A percentile compares a stretch with the other conserved stretches of the same genome.
Evolutionary conservation across 768 basidiomycete species (phyloP).

Genomic region (Mycena rebaudengoi): DNA sequence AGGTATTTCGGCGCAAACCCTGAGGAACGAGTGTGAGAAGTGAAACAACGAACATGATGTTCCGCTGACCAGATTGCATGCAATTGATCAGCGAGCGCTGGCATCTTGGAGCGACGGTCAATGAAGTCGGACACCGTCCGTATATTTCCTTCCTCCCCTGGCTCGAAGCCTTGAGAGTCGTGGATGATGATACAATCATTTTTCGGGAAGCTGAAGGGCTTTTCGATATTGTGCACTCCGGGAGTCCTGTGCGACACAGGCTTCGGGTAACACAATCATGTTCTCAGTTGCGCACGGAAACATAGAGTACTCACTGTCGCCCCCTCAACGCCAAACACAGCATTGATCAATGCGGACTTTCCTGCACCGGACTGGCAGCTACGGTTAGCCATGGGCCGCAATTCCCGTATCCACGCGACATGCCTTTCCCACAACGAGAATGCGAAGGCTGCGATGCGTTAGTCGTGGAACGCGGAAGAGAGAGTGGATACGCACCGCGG

Average conservation of each 20-base stretch:
- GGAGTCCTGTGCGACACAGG: conserved; percentile 3
- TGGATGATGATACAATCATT: conserved; percentile 12
- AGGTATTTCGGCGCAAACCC: conserved; percentile 13
- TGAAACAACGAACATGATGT: background rate
- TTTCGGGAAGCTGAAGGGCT: background rate
- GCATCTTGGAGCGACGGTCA: conserved; percentile 6
- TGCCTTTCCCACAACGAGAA: conserved; percentile 13
- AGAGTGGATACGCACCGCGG: conserved; percentile 1
- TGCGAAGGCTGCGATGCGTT: conserved; percentile 2
- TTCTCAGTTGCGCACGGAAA: background rate
- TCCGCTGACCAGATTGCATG: background rate
- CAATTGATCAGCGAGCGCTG: conserved; percentile 5
- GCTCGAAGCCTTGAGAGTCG: conserved; percentile 8
- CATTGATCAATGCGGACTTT: conserved; percentile 11
- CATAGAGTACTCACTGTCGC: background rate
- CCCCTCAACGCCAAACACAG: conserved; percentile 7
- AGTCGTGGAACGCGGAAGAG: background rate
- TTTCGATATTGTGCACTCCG: background rate
- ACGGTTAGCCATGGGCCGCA: background rate
- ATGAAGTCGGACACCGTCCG: conserved; percentile 1
- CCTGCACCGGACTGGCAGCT: background rate
- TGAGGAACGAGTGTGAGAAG: background rate
- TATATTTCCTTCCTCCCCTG: conserved; percentile 4
- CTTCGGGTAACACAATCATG: background rate
- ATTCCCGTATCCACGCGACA: background rate